Base-by-base conservation (phyloP, 768 basidiomycete species). In the Coprinellus micaceus region DNA sequence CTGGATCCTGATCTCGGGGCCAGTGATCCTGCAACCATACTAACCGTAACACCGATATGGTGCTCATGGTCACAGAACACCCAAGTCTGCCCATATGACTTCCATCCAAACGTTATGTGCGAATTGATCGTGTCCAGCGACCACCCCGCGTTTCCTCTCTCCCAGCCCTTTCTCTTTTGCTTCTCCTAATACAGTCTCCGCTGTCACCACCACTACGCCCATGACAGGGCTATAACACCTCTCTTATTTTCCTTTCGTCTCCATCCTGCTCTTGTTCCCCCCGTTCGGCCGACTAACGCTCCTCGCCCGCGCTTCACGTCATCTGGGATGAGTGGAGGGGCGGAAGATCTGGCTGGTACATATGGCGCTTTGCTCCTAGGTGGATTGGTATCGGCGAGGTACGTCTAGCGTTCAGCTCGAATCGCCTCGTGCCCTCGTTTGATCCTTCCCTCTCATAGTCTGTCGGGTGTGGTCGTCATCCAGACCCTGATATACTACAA, bases 401-500 rank as follows among this genome's bases (percentile, higher is more conserved):
- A 50, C 41, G 56, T 57, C 33, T 33, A 13, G 7, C 7, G 6
- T 13, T 6, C 33, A 33, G 40, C 40, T 43, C 10, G n/a, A 17
- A 17, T 9, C 9, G 36, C 17, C 40, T 17, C 13, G 40, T 21
- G n/a, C 40, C 40, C 5, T 43, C 7, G n/a, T 19, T 19, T 9
- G 5, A 43, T 43, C n/a, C 40, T n/a, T n/a, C 40, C 6, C n/a
- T 15, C n/a, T 43, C 5, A 7, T 19, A 43, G 40, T 19, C 40
- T 57, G 12, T 44, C 50, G n/a, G 56, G 56, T 11, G 56, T 52
- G 11, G 56, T 57, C 25, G 13, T 37, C 29, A 51, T 57, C 28
- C 56, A 57, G 36, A 24, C 56, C 22, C 56, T 57, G 26, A 22
- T 57, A 28, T 57, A 57, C 44, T 57, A 52, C 44, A 57, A 57